Evolutionary conservation across 805 yeast species (phyloP).

Genomic region (Yamadazyma olivae): DNA sequence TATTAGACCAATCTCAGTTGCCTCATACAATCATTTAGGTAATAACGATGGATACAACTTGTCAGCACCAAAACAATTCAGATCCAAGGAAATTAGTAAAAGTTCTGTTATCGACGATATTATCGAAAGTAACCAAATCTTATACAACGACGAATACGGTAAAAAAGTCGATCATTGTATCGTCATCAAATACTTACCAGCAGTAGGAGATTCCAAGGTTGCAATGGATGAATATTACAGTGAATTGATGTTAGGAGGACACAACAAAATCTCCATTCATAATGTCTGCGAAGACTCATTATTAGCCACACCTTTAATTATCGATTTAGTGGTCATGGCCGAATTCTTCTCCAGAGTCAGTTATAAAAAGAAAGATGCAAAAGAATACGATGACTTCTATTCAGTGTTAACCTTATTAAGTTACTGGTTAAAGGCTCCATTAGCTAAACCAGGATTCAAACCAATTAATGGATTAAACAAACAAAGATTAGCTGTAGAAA

Average conservation of each 20-base stretch:
- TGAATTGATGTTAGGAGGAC: constrained; percentile 97
- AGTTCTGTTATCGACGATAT: constrained; percentile 92
- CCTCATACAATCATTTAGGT: constrained; percentile 94
- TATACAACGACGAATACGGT: constrained; percentile 79
- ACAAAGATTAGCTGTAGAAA: constrained; percentile 90
- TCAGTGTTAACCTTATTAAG: constrained; percentile 83
- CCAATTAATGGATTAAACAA: constrained; percentile 92
- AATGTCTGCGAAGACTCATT: constrained; percentile 96
- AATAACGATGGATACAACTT: constrained; percentile 94
- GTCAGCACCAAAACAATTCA: constrained; percentile 88
- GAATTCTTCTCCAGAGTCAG: constrained; percentile 87
- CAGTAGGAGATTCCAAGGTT: constrained; percentile 94
- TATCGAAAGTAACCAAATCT: constrained; percentile 78
- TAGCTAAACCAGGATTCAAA: constrained; percentile 85
- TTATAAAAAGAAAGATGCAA: constrained; percentile 55
- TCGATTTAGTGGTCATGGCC: constrained; percentile 85
- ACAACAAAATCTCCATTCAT: constrained; percentile 89
- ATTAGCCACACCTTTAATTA: constrained; percentile 90
- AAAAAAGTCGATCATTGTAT: constrained; percentile 87
- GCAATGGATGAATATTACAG: constrained; percentile 99
- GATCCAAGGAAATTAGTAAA: constrained; percentile 93
- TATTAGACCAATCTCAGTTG: constrained; percentile 89
- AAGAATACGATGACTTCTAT: constrained; percentile 64
- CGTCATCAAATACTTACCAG: constrained; percentile 89
- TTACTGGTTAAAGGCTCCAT: constrained; percentile 97